phyloP scores from a whole-genome alignment of 306 rosid genomes.

The Lablab purpureus region DNA sequence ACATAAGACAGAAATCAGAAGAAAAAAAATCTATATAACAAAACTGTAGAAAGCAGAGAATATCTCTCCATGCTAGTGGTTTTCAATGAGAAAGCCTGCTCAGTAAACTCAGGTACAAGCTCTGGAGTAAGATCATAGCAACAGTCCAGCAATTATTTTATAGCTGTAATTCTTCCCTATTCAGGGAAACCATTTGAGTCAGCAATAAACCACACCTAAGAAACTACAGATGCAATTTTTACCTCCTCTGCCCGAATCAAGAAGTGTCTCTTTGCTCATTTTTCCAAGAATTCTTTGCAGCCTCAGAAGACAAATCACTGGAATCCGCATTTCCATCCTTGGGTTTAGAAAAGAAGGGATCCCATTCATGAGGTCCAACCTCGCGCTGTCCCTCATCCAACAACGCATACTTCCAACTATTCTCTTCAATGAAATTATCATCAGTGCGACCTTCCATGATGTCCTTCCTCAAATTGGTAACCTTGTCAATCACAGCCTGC shows the following conservation, averaged over 20 bases:
- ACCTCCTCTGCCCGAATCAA: constrained; percentile 46
- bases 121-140: constrained; percentile 37
- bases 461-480: constrained; percentile 85
- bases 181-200: constrained; percentile 48
- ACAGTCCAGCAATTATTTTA: constrained; percentile 25
- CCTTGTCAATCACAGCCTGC: constrained; percentile 81
- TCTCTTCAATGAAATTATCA: constrained; percentile 89
- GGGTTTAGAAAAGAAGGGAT: constrained; percentile 97
- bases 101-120: constrained; percentile 35
- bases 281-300: constrained; percentile 94
- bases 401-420: constrained; percentile 94
- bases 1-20: constrained; percentile 46
- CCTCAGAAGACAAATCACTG: constrained; percentile 66
- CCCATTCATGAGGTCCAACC: constrained; percentile 98
- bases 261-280: constrained; percentile 75
- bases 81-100: constrained; percentile 48
- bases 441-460: constrained; percentile 69
- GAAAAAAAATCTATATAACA: constrained; percentile 45
- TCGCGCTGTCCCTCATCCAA: constrained; percentile 89
- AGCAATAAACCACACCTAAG: constrained; percentile 18
- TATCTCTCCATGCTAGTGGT: constrained; percentile 42
- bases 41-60: constrained; percentile 52
- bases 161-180: constrained; percentile 42
- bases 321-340: constrained; percentile 84
- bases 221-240: constrained; percentile 34